phyloP scores from a whole-genome alignment of 805 yeast genomes.

The Candida coquimbonensis region DNA sequence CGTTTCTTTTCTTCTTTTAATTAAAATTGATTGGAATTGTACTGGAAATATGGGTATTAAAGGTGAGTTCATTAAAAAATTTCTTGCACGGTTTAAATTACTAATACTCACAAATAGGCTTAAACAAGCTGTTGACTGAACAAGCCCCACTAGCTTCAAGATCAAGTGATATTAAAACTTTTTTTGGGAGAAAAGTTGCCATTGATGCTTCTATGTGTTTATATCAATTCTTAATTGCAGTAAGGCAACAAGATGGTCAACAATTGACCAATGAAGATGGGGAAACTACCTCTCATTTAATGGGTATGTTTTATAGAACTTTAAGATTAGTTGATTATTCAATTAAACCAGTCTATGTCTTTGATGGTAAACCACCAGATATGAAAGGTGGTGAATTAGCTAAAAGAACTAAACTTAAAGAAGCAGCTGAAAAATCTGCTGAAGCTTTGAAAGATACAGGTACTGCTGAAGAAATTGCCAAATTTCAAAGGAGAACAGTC shows the following conservation, averaged over 20 bases:
- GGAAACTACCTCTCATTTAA: constrained; percentile 86
- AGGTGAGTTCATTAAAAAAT: constrained; percentile 24
- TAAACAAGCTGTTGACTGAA: constrained; percentile 80
- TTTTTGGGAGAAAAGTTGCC: constrained; percentile 95
- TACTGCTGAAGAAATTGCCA: constrained; percentile 65
- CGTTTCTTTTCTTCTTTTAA: background rate
- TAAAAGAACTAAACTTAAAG: constrained; percentile 73
- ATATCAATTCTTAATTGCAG: constrained; percentile 93
- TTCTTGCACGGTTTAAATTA: no score
- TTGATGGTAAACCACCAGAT: constrained; percentile 97
- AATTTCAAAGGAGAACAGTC: constrained; percentile 81
- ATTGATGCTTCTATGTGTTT: constrained; percentile 94
- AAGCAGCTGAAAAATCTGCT: constrained; percentile 72
- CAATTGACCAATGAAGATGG: constrained; percentile 85
- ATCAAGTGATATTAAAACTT: constrained; percentile 72
- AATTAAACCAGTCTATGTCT: constrained; percentile 93
- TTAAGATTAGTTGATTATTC: constrained; percentile 84
- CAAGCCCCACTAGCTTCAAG: constrained; percentile 81
- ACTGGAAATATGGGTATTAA: constrained; percentile 43
- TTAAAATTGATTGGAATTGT: background rate
- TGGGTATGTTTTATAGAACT: constrained; percentile 96
- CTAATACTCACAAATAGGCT: constrained; percentile 38
- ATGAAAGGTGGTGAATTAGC: constrained; percentile 89
- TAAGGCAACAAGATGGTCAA: constrained; percentile 94
- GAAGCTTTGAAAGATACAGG: constrained; percentile 77